phyloP scores from a whole-genome alignment of 805 yeast genomes.

The Ascoidea asiatica region DNA sequence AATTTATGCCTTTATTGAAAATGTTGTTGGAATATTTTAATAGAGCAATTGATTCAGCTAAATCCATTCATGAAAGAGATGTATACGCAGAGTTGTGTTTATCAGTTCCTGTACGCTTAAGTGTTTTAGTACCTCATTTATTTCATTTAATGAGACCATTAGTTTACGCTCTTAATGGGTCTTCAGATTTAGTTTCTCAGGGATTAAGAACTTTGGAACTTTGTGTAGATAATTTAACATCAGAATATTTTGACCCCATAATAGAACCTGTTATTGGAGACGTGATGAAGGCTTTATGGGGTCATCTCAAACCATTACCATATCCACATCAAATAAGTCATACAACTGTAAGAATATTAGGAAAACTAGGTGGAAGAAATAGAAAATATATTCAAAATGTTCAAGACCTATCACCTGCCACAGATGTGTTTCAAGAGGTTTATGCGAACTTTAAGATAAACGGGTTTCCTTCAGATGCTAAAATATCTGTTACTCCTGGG shows the following conservation, averaged over 20 bases:
- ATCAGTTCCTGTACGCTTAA: constrained; percentile 89
- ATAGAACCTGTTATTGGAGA: constrained; percentile 93
- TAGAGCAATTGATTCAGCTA: constrained; percentile 67
- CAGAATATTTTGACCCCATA: constrained; percentile 94
- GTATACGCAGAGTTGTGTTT: constrained; percentile 89
- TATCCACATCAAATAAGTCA: constrained; percentile 92
- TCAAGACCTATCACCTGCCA: constrained; percentile 37
- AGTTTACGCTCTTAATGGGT: constrained; percentile 79
- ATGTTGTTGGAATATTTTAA: constrained; percentile 77
- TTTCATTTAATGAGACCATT: constrained; percentile 82
- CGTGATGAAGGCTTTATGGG: constrained; percentile 88
- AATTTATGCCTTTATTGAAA: constrained; percentile 82
- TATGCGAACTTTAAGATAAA: constrained; percentile 57
- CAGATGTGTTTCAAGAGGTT: constrained; percentile 50
- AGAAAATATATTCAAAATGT: constrained; percentile 75
- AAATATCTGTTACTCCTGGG: constrained; percentile 70
- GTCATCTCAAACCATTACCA: constrained; percentile 81
- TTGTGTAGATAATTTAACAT: constrained; percentile 91
- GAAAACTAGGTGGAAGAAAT: constrained; percentile 94
- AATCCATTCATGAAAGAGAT: constrained; percentile 84
- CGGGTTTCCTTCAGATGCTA: constrained; percentile 28
- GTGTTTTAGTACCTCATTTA: constrained; percentile 87
- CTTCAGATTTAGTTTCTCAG: constrained; percentile 85
- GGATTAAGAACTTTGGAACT: constrained; percentile 90
- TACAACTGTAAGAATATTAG: constrained; percentile 82